Evolutionary conservation across 2,329 filamentous ascomycete genomes (phyloP).

Genomic region (Fusarium vanettenii): DNA sequence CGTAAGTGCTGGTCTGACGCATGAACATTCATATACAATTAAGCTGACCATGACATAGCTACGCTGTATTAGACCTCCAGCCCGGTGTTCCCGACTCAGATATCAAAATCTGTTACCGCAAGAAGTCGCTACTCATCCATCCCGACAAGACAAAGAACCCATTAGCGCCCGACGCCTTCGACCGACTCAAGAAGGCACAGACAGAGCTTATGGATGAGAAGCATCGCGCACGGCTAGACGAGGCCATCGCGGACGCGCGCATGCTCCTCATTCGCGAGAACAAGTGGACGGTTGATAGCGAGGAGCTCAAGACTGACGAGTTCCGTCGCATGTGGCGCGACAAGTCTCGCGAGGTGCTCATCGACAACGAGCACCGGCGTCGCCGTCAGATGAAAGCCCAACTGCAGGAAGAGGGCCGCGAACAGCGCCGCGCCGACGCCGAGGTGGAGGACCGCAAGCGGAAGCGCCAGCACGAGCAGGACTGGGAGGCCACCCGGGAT

Average conservation of each 20-base stretch:
- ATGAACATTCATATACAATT: neutral
- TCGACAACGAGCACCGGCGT: conserved; percentile 90
- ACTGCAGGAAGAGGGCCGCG: conserved; percentile 95
- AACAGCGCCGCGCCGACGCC: conserved; percentile 86
- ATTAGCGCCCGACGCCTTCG: conserved; percentile 92
- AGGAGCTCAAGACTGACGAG: conserved; percentile 84
- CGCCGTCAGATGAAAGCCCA: conserved; percentile 89
- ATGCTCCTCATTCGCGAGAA: conserved; percentile 94
- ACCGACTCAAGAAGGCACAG: conserved; percentile 95
- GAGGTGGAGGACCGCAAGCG: conserved; percentile 84
- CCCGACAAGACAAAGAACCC: conserved; percentile 97
- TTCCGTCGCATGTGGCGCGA: conserved; percentile 90
- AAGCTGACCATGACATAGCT: conserved; percentile 61
- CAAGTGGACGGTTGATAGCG: conserved; percentile 90
- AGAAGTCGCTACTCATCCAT: conserved; percentile 98
- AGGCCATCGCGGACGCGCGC: conserved; percentile 94
- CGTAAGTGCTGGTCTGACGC: conserved; percentile 52
- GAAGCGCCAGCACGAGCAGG: conserved; percentile 91
- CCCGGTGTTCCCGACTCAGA: conserved; percentile 95
- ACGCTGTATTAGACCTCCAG: conserved; percentile 94
- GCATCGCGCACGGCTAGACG: conserved; percentile 85
- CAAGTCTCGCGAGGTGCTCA: conserved; percentile 88
- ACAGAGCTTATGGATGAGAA: conserved; percentile 94
- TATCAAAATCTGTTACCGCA: conserved; percentile 94
- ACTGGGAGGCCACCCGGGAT: conserved; percentile 94